phyloP scores from a whole-genome alignment of 78 protist genomes.

The Dictyostelium firmibasis region DNA sequence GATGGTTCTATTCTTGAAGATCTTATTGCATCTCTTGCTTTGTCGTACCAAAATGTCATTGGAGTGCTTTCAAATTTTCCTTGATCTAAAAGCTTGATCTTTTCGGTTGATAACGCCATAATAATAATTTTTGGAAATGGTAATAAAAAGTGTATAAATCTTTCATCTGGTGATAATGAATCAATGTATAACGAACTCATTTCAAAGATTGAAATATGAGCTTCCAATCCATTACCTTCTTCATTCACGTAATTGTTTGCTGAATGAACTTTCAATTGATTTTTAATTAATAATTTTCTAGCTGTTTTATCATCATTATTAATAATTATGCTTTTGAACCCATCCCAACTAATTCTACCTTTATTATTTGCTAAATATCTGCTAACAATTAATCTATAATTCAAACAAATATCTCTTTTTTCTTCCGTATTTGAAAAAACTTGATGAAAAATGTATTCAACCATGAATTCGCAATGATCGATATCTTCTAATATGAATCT shows the following conservation, averaged over 20 bases:
- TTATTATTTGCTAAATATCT: too few relatives aligned
- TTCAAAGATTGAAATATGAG: not conserved
- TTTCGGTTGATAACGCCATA: not conserved
- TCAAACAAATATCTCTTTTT: not conserved
- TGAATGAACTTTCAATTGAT: not conserved
- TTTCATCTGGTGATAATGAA: not conserved
- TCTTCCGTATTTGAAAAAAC: not conserved
- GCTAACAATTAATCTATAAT: not conserved
- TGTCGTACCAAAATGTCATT: not conserved
- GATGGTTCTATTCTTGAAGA: not conserved
- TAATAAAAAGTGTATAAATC: not conserved
- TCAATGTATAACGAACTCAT: not conserved
- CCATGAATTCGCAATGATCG: not conserved
- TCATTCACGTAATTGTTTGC: not conserved
- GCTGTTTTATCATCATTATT: not conserved
- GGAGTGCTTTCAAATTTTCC: not conserved
- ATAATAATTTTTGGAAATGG: not conserved
- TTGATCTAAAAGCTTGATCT: too few relatives aligned
- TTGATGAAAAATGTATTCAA: not conserved
- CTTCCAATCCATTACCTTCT: not conserved
- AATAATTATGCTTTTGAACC: too few relatives aligned
- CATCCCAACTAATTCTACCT: not conserved
- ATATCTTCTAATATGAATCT: not conserved
- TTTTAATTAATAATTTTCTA: not conserved
- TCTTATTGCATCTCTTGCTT: not conserved